Conservation (phyloP, 768 basidiomycete species). For the Epithele typhae region DNA sequence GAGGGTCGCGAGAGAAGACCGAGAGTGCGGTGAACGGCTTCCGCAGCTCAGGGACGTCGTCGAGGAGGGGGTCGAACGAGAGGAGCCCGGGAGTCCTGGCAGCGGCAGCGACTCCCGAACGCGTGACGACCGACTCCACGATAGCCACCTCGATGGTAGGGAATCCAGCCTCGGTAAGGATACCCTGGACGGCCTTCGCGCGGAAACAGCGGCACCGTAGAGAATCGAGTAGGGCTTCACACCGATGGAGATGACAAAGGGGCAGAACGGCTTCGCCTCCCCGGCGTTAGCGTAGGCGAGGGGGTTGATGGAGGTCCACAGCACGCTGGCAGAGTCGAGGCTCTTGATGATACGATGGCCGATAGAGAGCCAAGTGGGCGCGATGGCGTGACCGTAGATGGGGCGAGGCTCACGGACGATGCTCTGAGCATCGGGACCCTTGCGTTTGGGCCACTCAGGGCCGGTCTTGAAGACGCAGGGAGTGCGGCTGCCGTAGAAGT, state of each 20-base stretch:
- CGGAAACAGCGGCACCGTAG: slow-evolving; percentile 23
- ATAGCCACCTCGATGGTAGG: slow-evolving; percentile 32
- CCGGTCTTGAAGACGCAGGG: slow-evolving; percentile 28
- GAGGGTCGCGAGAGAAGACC: slow-evolving; percentile 30
- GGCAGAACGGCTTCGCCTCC: slow-evolving; percentile 15
- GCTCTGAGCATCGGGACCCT: slow-evolving; percentile 15
- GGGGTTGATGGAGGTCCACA: slow-evolving; percentile 29
- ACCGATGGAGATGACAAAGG: slow-evolving; percentile 29
- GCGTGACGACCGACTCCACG: slow-evolving; percentile 26
- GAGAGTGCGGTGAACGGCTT: slow-evolving; percentile 33
- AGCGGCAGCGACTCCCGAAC: slow-evolving; percentile 23
- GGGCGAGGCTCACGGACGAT: slow-evolving; percentile 23
- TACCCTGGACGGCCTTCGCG: slow-evolving; percentile 20
- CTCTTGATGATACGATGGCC: slow-evolving; percentile 17
- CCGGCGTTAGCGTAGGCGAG: slow-evolving; percentile 27
- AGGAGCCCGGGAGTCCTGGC: slow-evolving; percentile 25
- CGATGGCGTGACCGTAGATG: slow-evolving; percentile 26
- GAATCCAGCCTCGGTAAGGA: slow-evolving; percentile 27
- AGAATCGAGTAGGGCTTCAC: slow-evolving; percentile 28
- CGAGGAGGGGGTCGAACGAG: slow-evolving; percentile 5
- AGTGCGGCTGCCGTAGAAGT: slow-evolving; percentile 25
- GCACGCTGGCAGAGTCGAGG: slow-evolving; percentile 25
- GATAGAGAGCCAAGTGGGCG: slow-evolving; percentile 22
- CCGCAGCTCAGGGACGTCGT: slow-evolving; percentile 21
- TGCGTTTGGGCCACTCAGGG: slow-evolving; percentile 21